A percentile compares a stretch with the other conserved stretches of the same genome.
These are phyloP conservation scores for Zalaria sp. DNA, from an alignment of 2,329 filamentous ascomycete genomes.

Conservation along the genomic window DNA sequence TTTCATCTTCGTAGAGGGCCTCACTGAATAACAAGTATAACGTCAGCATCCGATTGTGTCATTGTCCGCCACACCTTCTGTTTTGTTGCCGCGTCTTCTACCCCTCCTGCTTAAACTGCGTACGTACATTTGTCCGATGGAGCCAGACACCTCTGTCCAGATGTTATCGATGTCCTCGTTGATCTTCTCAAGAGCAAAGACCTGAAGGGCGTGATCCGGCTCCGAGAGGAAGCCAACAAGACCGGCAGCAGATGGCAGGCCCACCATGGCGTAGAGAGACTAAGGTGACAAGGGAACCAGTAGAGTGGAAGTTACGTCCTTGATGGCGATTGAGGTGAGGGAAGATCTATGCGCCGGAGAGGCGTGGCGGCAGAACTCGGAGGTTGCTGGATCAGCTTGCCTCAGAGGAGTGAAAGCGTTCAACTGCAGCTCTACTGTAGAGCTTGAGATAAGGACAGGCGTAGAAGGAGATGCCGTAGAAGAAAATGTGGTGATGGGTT, in stretches of 20 bases:
- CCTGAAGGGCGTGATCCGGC: constrained; percentile 83
- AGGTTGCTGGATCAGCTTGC: no score
- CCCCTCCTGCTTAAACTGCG: neutral
- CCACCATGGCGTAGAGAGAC: constrained; percentile 51
- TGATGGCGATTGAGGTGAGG: no score
- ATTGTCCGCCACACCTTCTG: neutral
- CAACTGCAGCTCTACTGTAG: no score
- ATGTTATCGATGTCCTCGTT: constrained; percentile 94
- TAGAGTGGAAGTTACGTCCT: no score
- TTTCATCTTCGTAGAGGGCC: constrained; percentile 91
- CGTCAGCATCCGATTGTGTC: constrained; percentile 3
- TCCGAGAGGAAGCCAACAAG: constrained; percentile 91
- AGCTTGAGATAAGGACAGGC: no score
- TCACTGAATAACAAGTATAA: constrained; percentile 45
- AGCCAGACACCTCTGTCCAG: constrained; percentile 92
- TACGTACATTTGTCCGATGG: constrained; percentile 81
- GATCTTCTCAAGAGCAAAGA: constrained; percentile 87
- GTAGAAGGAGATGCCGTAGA: no score
- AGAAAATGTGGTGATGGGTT: no score
- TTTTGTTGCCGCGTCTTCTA: neutral
- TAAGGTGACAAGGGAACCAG: neutral
- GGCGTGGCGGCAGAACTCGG: no score
- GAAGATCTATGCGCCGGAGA: no score
- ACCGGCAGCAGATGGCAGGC: constrained; percentile 84
- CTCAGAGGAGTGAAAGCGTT: no score